Conservation (phyloP, 2,329 filamentous ascomycete species). For the Cladosporium sp. region DNA sequence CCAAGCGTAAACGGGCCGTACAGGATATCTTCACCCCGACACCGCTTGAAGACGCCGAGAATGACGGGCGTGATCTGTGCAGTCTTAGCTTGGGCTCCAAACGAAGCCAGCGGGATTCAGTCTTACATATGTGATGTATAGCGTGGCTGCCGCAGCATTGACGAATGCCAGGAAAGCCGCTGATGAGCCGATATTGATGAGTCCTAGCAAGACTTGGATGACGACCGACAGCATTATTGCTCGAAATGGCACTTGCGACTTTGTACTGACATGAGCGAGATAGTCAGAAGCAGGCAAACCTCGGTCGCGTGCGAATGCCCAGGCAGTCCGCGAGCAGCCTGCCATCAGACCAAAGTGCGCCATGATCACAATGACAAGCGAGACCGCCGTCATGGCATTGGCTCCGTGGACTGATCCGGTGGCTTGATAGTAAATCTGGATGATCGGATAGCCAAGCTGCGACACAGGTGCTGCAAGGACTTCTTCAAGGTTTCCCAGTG, state of each 20-base stretch:
- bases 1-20: slow-evolving; percentile 14
- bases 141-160: slow-evolving; percentile 6
- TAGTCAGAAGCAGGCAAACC: slow-evolving; percentile 16
- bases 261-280: neutral
- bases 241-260: slow-evolving; percentile 4
- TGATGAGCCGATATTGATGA: slow-evolving; percentile 21
- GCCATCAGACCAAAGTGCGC: slow-evolving; percentile 21
- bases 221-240: slow-evolving; percentile 15
- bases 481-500: slow-evolving; percentile 32
- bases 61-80: slow-evolving; percentile 14
- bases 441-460: slow-evolving; percentile 37
- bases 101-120: neutral
- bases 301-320: slow-evolving; percentile 34
- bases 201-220: slow-evolving; percentile 17
- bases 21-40: slow-evolving; percentile 7
- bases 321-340: slow-evolving; percentile 31
- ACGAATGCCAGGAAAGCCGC: slow-evolving; percentile 19
- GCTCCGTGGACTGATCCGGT: slow-evolving; percentile 33
- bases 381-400: slow-evolving; percentile 40
- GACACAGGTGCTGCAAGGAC: slow-evolving; percentile 31
- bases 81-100: too few species aligned
- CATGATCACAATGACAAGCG: slow-evolving; percentile 31
- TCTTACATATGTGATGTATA: neutral
- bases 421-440: slow-evolving; percentile 43
- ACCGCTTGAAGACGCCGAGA: slow-evolving; percentile 12